These are phyloP conservation scores for Hysterium pulicare DNA, from an alignment of 2,329 filamentous ascomycete species.

Conservation along the genomic window DNA sequence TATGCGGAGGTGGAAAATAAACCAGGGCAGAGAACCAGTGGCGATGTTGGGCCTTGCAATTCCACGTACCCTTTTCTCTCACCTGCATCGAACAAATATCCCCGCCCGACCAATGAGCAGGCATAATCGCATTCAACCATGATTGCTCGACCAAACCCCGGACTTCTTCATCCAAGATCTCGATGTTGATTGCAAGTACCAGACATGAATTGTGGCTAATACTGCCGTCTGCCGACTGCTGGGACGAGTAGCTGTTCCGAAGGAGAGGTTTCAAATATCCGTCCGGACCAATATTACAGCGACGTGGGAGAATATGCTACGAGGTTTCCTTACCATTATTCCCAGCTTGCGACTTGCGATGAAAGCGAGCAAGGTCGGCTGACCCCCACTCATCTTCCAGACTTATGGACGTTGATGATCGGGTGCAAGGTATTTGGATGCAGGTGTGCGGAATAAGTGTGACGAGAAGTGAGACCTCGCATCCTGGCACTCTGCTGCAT, in stretches of 20 bases:
- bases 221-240: background rate
- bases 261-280: background rate
- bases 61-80: no score
- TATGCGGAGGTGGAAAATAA: background rate
- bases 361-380: background rate
- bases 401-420: background rate
- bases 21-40: background rate
- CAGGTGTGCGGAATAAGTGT: background rate
- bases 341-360: background rate
- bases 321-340: background rate
- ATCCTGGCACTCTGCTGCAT: no score
- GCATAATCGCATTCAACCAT: background rate
- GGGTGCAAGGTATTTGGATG: background rate
- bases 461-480: no score
- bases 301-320: background rate
- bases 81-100: background rate
- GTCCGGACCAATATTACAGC: no score
- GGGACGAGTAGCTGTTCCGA: background rate
- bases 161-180: background rate
- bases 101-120: background rate
- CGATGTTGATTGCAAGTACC: background rate
- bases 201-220: background rate
- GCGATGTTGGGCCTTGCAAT: background rate
- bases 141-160: background rate
- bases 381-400: background rate